These are phyloP conservation scores for Asterionellopsis glacialis DNA, from an alignment of 108 stramenopile species.

Conservation along the genomic window DNA sequence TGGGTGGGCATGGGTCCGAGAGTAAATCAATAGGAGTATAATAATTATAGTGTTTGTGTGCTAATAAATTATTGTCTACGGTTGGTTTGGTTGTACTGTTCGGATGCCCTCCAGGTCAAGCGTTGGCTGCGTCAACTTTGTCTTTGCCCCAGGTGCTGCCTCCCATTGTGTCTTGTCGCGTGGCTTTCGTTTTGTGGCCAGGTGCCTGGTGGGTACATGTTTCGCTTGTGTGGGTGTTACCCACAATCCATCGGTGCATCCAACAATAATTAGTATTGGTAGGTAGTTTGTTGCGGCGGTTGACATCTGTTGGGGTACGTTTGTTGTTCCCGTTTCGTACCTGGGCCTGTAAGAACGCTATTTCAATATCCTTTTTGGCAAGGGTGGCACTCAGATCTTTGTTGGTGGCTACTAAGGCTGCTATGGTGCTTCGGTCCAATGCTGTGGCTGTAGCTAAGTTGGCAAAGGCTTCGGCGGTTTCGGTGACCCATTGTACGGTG, in stretches of 20 bases:
- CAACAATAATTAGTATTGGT: conserved; percentile 9
- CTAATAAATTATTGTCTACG: too few relatives aligned
- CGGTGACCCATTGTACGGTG: too few relatives aligned
- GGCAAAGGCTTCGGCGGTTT: conserved; percentile 1
- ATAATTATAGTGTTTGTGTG: too few relatives aligned
- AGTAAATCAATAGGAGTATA: too few relatives aligned
- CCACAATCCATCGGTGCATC: conserved; percentile 12
- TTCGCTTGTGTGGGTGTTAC: conserved; percentile 7
- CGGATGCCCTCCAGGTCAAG: too few relatives aligned
- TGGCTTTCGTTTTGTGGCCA: conserved; percentile 15
- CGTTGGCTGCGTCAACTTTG: too few relatives aligned
- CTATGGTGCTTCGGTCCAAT: background rate
- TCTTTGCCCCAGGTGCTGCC: too few relatives aligned
- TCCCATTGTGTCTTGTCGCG: background rate
- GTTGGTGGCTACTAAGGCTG: background rate
- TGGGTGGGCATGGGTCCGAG: too few relatives aligned
- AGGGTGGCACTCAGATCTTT: background rate
- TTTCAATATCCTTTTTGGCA: too few relatives aligned
- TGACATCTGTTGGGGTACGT: background rate
- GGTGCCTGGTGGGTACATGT: conserved; percentile 7
- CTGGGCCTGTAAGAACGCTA: too few relatives aligned
- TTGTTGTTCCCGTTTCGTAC: background rate
- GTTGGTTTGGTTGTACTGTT: too few relatives aligned
- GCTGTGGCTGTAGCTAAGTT: too few relatives aligned
- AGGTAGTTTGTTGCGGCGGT: background rate